Evolutionary conservation across 257 asterid genomes (phyloP).

Genomic region (Leonotis leonurus): DNA sequence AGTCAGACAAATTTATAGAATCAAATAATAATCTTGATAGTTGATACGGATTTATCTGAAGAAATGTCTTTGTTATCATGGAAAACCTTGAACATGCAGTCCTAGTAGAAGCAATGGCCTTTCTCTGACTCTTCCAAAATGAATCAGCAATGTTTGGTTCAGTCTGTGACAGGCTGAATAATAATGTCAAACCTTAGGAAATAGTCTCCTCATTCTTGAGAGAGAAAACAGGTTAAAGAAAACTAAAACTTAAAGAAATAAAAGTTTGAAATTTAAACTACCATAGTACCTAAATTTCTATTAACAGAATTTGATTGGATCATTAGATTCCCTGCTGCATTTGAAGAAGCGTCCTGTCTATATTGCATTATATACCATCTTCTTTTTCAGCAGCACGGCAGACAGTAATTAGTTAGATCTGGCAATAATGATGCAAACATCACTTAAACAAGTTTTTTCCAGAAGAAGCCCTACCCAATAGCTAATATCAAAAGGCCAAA

Average conservation of each 20-base stretch:
- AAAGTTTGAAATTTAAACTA: constrained; percentile 4
- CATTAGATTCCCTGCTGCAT: constrained; percentile 72
- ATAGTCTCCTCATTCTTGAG: constrained; percentile 2
- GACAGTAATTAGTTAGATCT: background rate
- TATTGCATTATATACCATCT: constrained; percentile 57
- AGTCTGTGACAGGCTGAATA: constrained; percentile 70
- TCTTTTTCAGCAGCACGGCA: constrained; percentile 81
- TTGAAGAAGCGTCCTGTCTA: constrained; percentile 65
- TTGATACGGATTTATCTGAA: constrained; percentile 13
- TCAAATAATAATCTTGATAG: no score
- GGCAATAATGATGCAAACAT: constrained; percentile 11
- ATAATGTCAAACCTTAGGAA: constrained; percentile 22
- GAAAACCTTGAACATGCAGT: constrained; percentile 90
- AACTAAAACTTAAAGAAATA: background rate
- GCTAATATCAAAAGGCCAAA: no score
- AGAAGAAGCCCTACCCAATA: background rate
- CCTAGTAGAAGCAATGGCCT: constrained; percentile 73
- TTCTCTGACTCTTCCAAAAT: constrained; percentile 90
- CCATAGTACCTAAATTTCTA: constrained; percentile 58
- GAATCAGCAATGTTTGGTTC: constrained; percentile 86
- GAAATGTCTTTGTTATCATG: constrained; percentile 14
- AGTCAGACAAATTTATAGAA: background rate
- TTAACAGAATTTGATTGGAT: constrained; percentile 69
- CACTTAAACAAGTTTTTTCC: background rate
- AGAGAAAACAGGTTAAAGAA: background rate